phyloP scores from a whole-genome alignment of 1,284 basidiomycete genomes.

The Caloboletus firmus region DNA sequence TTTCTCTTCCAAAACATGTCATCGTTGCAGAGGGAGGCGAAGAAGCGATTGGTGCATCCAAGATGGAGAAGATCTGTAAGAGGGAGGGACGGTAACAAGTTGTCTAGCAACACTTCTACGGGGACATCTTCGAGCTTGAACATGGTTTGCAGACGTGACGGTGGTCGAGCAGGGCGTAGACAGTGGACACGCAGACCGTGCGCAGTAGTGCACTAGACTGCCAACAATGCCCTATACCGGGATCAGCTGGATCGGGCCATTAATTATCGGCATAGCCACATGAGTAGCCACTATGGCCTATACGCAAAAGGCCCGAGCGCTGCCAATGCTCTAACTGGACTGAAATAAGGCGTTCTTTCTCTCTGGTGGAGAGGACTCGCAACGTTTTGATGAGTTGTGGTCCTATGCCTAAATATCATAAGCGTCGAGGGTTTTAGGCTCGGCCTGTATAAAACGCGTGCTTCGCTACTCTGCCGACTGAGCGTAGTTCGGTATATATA shows the following conservation, averaged over 20 bases:
- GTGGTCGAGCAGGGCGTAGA: background rate
- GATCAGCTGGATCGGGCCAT: slow-evolving; percentile 16
- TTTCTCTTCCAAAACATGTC: slow-evolving; percentile 79
- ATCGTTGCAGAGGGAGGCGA: slow-evolving; percentile 62
- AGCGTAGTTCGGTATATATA: slow-evolving; percentile 1
- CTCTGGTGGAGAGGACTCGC: background rate
- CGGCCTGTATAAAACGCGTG: background rate
- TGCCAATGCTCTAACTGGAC: background rate
- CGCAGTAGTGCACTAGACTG: slow-evolving; percentile 2
- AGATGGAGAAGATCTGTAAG: slow-evolving; percentile 62
- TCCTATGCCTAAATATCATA: background rate
- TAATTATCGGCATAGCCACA: slow-evolving; percentile 28
- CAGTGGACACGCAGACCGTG: background rate
- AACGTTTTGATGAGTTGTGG: background rate
- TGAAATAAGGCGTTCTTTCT: background rate
- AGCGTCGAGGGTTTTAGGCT: too few relatives aligned
- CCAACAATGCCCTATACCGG: slow-evolving; percentile 5
- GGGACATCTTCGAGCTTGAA: slow-evolving; percentile 53
- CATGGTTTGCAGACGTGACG: slow-evolving; percentile 24
- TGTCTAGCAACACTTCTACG: slow-evolving; percentile 72
- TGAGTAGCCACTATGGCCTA: background rate
- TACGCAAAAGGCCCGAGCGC: background rate
- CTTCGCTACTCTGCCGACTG: background rate
- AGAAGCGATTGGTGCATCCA: slow-evolving; percentile 56
- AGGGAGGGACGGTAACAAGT: slow-evolving; percentile 61